phyloP scores from a whole-genome alignment of 2,329 filamentous ascomycete genomes.

The Sporothrix curviconia region DNA sequence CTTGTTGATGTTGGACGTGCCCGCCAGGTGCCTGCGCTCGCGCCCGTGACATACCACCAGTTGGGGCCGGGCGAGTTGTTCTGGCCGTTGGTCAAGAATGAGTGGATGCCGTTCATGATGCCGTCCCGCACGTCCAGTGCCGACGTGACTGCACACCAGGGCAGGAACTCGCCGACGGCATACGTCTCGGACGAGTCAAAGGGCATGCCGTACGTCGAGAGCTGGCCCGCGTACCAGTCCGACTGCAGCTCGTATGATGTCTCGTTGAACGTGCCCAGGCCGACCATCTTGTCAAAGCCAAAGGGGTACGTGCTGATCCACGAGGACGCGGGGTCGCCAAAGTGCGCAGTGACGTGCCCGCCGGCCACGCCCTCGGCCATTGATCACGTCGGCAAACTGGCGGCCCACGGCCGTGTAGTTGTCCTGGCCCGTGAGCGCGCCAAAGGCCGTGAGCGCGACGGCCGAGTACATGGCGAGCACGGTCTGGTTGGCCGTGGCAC shows the following conservation, averaged over 20 bases:
- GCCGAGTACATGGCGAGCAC: slow-evolving; percentile 14
- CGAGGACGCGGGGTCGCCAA: slow-evolving; percentile 1
- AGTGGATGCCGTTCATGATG: slow-evolving; percentile 4
- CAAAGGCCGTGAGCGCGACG: slow-evolving; percentile 5
- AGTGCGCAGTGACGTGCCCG: slow-evolving; percentile 8
- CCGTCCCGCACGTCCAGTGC: neutral
- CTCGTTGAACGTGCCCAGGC: slow-evolving; percentile 23
- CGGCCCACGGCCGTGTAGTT: slow-evolving; percentile 7
- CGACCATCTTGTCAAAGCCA: slow-evolving; percentile 27
- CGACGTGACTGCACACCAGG: slow-evolving; percentile 10
- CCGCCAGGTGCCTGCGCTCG: neutral
- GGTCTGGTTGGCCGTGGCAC: slow-evolving; percentile 10
- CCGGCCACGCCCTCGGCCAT: slow-evolving; percentile 1
- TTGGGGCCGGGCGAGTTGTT: slow-evolving; percentile 4
- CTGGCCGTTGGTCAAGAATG: neutral
- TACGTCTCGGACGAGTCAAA: slow-evolving; percentile 13
- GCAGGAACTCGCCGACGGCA: slow-evolving; percentile 3
- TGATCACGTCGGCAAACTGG: slow-evolving; percentile 4
- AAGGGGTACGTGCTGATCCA: slow-evolving; percentile 15
- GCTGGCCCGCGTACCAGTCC: slow-evolving; percentile 23
- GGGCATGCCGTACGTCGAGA: slow-evolving; percentile 8
- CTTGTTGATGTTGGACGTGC: slow-evolving; percentile 7
- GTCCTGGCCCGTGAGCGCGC: neutral
- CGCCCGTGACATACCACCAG: slow-evolving; percentile 6
- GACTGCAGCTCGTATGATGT: slow-evolving; percentile 26